Conservation (phyloP, 2,329 filamentous ascomycete genomes). For the Stromatinia cepivora region DNA sequence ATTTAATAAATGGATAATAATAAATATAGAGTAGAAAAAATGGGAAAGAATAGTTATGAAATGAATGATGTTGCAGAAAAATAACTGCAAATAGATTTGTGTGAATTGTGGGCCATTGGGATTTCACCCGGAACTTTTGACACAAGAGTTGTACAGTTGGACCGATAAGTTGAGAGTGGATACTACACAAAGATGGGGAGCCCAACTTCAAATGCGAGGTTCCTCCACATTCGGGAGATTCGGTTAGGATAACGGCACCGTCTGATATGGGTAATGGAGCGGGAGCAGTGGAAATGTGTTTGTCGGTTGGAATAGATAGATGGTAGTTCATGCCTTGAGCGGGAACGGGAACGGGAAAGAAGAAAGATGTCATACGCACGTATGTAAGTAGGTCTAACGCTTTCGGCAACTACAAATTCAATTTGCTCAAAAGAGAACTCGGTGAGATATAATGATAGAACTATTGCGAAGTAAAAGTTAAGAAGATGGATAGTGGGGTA, state of each 20-base stretch:
- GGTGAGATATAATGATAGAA: neutral
- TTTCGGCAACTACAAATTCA: neutral
- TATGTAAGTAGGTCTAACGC: neutral
- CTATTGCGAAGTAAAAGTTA: neutral
- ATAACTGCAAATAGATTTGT: conserved; percentile 1
- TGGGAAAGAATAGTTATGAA: conserved; percentile 2
- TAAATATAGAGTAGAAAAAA: neutral
- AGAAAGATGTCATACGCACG: neutral
- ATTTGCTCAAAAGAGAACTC: conserved; percentile 6
- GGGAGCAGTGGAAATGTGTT: conserved; percentile 2
- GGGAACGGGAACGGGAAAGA: neutral
- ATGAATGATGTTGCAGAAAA: neutral
- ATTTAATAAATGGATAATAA: neutral
- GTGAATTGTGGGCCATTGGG: conserved; percentile 13
- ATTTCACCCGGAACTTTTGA: conserved; percentile 21
- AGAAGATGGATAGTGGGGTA: conserved; percentile 13
- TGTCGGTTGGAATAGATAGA: neutral
- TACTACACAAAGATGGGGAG: conserved; percentile 16
- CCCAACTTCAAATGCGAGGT: conserved; percentile 16
- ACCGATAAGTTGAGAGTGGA: neutral
- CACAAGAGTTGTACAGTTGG: neutral
- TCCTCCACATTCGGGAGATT: conserved; percentile 15
- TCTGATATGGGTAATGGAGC: conserved; percentile 15
- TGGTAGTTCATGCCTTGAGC: neutral
- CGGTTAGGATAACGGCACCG: conserved; percentile 8